These are phyloP conservation scores for Pseudogymnoascus sp. DNA, from an alignment of 2,329 filamentous ascomycete species.

Conservation along the genomic window DNA sequence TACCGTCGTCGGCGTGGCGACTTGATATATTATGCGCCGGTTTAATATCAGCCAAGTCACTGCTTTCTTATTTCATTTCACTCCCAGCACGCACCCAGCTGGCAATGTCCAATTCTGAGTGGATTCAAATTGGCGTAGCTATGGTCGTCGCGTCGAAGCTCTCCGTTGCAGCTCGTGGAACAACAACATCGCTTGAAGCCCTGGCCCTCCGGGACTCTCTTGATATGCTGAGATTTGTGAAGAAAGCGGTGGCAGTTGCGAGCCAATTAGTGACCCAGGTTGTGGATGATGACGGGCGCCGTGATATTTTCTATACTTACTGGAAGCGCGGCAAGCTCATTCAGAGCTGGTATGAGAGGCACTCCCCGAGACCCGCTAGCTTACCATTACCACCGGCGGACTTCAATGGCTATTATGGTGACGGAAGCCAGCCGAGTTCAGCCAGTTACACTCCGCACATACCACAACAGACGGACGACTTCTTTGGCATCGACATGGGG, in stretches of 20 bases:
- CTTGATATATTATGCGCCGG: slow-evolving; percentile 15
- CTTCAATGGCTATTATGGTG: not conserved
- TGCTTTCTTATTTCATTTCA: slow-evolving; percentile 27
- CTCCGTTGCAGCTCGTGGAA: not conserved
- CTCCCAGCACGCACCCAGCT: slow-evolving; percentile 29
- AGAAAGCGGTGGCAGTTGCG: not conserved
- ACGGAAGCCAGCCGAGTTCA: not conserved
- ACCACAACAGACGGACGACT: not conserved
- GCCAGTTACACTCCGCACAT: not conserved
- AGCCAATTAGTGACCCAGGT: not conserved
- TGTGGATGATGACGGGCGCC: not conserved
- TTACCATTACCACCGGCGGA: not conserved
- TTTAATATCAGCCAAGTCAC: slow-evolving; percentile 20
- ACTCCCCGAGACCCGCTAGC: not conserved
- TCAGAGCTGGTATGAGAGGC: not conserved
- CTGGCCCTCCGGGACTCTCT: not conserved
- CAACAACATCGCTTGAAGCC: not conserved
- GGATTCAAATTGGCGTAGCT: slow-evolving; percentile 32
- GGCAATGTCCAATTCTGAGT: slow-evolving; percentile 31
- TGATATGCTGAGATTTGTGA: not conserved
- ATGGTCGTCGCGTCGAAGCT: slow-evolving; percentile 12
- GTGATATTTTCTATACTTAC: not conserved
- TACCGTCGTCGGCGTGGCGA: slow-evolving; percentile 11
- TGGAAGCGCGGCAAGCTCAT: not conserved
- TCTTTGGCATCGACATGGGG: not conserved